Conservation (phyloP, 768 basidiomycete genomes). For the Lactarius akahatsu region DNA sequence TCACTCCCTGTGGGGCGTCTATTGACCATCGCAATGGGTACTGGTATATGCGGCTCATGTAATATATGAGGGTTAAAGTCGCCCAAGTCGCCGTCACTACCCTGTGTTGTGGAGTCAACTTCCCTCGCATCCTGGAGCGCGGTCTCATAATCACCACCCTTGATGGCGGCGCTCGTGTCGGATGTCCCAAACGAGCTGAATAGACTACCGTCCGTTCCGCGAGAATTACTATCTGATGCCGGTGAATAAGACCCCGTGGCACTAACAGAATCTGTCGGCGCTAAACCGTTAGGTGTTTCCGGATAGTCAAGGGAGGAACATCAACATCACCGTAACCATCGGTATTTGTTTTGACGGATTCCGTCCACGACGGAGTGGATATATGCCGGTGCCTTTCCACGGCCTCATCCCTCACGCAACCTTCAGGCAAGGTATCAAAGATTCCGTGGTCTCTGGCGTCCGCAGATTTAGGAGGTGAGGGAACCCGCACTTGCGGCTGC, state of each 20-base stretch:
- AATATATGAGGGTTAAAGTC: slow-evolving; percentile 63
- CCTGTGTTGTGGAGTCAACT: slow-evolving; percentile 4
- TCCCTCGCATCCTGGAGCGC: neutral
- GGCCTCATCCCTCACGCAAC: neutral
- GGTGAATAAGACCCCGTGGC: slow-evolving; percentile 1
- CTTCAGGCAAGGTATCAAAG: neutral
- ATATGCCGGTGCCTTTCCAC: neutral
- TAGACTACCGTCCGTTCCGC: neutral
- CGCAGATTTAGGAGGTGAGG: neutral
- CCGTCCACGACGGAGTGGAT: neutral
- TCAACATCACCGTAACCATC: neutral
- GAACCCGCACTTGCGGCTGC: slow-evolving; percentile 10
- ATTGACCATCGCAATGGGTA: slow-evolving; percentile 67
- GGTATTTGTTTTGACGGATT: neutral
- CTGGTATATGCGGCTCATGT: slow-evolving; percentile 53
- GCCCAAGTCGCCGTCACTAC: slow-evolving; percentile 35
- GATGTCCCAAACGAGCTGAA: neutral
- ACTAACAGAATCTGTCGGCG: neutral
- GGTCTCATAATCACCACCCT: neutral
- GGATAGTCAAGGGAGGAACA: neutral
- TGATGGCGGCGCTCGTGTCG: neutral
- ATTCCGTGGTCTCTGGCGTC: neutral
- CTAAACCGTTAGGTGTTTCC: neutral
- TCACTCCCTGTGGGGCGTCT: slow-evolving; percentile 57
- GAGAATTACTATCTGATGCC: neutral